A percentile compares a stretch with the other conserved stretches of the same genome.
These are phyloP conservation scores for Plasmodium malariae DNA, from an alignment of 169 alveolate species.

Conservation along the genomic window DNA sequence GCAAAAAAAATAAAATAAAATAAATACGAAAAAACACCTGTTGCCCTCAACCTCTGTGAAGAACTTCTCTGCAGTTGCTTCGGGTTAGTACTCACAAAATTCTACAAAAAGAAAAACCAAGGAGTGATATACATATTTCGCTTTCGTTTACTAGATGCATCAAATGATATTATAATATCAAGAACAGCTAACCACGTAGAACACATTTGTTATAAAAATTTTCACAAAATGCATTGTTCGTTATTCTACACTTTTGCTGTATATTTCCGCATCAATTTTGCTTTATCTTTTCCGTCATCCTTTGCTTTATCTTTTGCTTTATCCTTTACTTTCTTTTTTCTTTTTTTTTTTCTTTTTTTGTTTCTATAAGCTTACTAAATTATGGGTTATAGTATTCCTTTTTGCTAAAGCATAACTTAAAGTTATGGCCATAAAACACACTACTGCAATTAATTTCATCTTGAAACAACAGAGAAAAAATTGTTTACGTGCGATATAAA, in stretches of 20 bases:
- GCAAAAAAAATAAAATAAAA: not conserved
- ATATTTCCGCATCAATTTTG: too few relatives aligned
- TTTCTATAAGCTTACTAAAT: constrained; percentile 14
- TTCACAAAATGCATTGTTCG: too few relatives aligned
- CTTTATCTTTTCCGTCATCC: not conserved
- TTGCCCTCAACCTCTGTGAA: constrained; percentile 49
- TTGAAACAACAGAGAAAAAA: not conserved
- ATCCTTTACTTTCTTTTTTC: not conserved
- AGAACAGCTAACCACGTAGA: not conserved
- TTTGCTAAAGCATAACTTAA: constrained; percentile 24
- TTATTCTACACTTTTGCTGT: too few relatives aligned
- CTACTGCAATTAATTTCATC: constrained; percentile 13
- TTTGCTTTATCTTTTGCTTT: not conserved
- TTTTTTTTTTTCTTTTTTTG: not conserved
- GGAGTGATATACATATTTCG: too few relatives aligned
- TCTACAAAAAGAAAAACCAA: constrained; percentile 21
- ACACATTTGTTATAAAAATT: not conserved
- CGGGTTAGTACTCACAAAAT: constrained; percentile 44
- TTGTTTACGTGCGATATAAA: not conserved
- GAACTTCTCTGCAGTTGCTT: constrained; percentile 37
- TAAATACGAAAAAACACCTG: constrained; percentile 11
- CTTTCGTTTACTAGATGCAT: too few relatives aligned
- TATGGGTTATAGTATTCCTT: constrained; percentile 5
- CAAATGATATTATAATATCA: not conserved
- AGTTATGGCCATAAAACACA: not conserved